Conservation (phyloP, 169 alveolate genomes). For the Plasmodium gonderi region DNA sequence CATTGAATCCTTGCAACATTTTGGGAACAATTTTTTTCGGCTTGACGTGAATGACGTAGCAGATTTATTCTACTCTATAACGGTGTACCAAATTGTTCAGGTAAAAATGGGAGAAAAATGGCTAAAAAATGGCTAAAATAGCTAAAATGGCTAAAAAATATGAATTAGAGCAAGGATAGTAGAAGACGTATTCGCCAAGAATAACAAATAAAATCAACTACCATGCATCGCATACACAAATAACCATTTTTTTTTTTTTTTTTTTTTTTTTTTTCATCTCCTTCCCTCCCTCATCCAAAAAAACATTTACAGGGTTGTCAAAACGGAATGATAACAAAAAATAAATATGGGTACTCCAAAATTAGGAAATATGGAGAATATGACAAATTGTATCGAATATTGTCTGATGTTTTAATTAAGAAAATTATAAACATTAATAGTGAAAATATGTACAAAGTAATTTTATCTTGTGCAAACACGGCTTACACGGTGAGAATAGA, state of each 20-base stretch:
- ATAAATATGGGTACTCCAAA: slow-evolving; percentile 46
- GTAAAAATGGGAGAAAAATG: slow-evolving; percentile 10
- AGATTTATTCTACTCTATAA: slow-evolving; percentile 32
- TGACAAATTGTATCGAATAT: slow-evolving; percentile 19
- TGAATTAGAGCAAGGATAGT: neutral
- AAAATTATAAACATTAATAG: slow-evolving; percentile 39
- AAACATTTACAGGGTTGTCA: slow-evolving; percentile 49
- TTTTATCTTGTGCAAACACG: slow-evolving; percentile 61
- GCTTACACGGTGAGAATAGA: slow-evolving; percentile 50
- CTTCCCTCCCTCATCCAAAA: neutral
- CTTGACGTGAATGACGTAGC: slow-evolving; percentile 47
- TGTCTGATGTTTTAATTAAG: slow-evolving; percentile 34
- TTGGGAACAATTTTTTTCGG: neutral
- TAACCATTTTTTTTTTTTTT: neutral
- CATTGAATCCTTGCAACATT: neutral
- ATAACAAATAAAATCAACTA: neutral
- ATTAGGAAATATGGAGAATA: neutral
- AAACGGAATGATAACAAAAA: slow-evolving; percentile 31
- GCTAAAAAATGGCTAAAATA: neutral
- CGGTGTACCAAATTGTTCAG: slow-evolving; percentile 31
- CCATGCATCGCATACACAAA: too few species aligned
- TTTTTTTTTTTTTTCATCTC: neutral
- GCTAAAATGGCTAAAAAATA: neutral
- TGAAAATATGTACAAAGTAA: slow-evolving; percentile 48
- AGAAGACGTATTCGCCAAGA: neutral